Base-by-base conservation (phyloP, 1,284 basidiomycete species). In the Trichosporon coremiiforme region DNA sequence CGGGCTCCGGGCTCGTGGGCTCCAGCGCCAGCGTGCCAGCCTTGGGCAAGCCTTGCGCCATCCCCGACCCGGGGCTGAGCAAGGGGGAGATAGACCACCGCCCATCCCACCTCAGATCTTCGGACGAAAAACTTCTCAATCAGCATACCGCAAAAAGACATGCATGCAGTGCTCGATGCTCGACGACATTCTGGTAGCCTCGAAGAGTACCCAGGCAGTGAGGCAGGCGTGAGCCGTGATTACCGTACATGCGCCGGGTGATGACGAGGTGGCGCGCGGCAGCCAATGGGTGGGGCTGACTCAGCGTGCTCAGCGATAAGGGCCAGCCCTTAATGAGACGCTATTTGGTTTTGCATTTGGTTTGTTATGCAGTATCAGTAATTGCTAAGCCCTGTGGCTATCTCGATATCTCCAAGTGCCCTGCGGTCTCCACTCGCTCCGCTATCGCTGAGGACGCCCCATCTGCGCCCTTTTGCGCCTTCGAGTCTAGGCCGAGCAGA, bases 231-330 rank as follows among this genome's bases (percentile, higher is more conserved):
- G 33, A 33, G 45, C 47, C 47, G 47, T 53, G 47, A 53, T 53
- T 53, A 17, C 47, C 47, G 47, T 47, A 17, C 47, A 3, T 3
- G n/a, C n/a, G n/a, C 47, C 47, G 47, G 47, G 4, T 2, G 4
- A 53, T 53, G 47, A 53, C 47, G 47, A 20, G 47, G 47, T 53
- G 47, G 47, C 47, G 36, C 8, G 47, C 47, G 20, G 47, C 47
- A 10, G n/a, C 47, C 47, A 53, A 53, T 53, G 8, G 47, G 15
- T 15, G 41, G n/a, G 41, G 41, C 47, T 53, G 47, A 22, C 45
- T 47, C 47, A 53, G 47, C 47, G 36, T 2, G 5, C 5, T 3
- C 20, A 10, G 9, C n/a, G 33, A 7, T 12, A n/a, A n/a, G n/a
- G n/a, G n/a, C n/a, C n/a, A n/a, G n/a, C 47, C 47, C 47, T 53